Conservation (phyloP, 805 yeast species). For the Monosporozyma servazzii region DNA sequence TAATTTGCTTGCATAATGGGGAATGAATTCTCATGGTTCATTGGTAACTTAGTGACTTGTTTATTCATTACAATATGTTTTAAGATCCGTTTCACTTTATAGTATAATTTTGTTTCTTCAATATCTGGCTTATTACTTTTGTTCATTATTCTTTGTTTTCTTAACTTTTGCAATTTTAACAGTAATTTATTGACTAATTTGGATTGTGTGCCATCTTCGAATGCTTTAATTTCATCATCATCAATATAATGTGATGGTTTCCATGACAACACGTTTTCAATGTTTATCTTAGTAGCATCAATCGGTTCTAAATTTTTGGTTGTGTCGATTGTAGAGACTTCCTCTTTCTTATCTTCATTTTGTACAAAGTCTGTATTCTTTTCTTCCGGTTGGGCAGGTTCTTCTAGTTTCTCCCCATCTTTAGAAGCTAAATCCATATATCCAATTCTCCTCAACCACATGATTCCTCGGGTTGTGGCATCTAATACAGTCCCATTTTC, state of each 20-base stretch:
- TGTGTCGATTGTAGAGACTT: not conserved
- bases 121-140: conserved; percentile 32
- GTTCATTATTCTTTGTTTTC: conserved; percentile 35
- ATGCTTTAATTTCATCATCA: conserved; percentile 44
- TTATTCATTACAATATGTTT: conserved; percentile 35
- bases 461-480: conserved; percentile 40
- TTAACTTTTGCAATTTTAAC: conserved; percentile 40
- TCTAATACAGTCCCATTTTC: conserved; percentile 48
- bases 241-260: conserved; percentile 39
- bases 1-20: conserved; percentile 71
- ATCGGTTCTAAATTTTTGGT: not conserved
- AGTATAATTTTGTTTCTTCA: conserved; percentile 37
- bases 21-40: conserved; percentile 32
- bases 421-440: conserved; percentile 30
- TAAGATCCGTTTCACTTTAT: conserved; percentile 38
- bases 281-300: conserved; percentile 18
- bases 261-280: conserved; percentile 43
- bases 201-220: conserved; percentile 34
- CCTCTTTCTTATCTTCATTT: conserved; percentile 1
- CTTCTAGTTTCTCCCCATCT: conserved; percentile 5
- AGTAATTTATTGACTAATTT: conserved; percentile 38
- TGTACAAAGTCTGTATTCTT: conserved; percentile 2
- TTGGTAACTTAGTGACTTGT: conserved; percentile 28
- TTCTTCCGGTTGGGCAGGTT: conserved; percentile 3
- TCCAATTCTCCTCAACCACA: conserved; percentile 49